phyloP scores from a whole-genome alignment of 805 yeast species.

The Sugiyamaella lignohabitans region DNA sequence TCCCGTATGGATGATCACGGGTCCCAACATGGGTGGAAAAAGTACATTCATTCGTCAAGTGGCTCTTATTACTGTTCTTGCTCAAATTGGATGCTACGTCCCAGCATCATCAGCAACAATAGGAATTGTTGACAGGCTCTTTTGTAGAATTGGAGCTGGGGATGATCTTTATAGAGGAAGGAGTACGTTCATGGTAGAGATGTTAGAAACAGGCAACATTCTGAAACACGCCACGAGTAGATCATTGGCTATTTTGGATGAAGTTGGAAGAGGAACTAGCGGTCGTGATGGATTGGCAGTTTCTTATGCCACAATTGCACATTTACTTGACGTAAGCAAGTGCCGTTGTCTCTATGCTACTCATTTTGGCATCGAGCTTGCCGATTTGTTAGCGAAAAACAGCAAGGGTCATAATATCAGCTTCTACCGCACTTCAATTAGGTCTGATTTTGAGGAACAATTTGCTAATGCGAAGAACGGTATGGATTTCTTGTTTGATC shows the following conservation, averaged over 20 bases:
- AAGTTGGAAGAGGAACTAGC: slow-evolving; percentile 86
- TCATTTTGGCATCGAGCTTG: slow-evolving; percentile 60
- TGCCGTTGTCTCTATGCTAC: slow-evolving; percentile 86
- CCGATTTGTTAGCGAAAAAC: slow-evolving; percentile 34
- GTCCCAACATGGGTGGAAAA: slow-evolving; percentile 90
- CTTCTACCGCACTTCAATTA: slow-evolving; percentile 16
- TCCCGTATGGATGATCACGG: slow-evolving; percentile 61
- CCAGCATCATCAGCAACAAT: slow-evolving; percentile 58
- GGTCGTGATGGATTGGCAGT: slow-evolving; percentile 78
- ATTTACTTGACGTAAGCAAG: slow-evolving; percentile 46
- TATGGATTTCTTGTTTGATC: slow-evolving; percentile 37
- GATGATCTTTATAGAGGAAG: slow-evolving; percentile 73
- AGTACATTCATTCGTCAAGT: slow-evolving; percentile 68
- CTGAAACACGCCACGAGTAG: slow-evolving; percentile 55
- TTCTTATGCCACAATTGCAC: slow-evolving; percentile 67
- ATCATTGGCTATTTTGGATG: slow-evolving; percentile 78
- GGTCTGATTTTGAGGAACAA: not conserved
- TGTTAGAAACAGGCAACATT: slow-evolving; percentile 75
- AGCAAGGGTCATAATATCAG: slow-evolving; percentile 19
- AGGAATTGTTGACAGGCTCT: slow-evolving; percentile 71
- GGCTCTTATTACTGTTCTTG: slow-evolving; percentile 60
- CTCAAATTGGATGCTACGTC: slow-evolving; percentile 70
- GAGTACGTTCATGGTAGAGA: slow-evolving; percentile 91
- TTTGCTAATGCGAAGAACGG: slow-evolving; percentile 7
- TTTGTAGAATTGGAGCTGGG: slow-evolving; percentile 70